Percentiles rank a stretch among this genome's conserved stretches.
Evolutionary conservation across 2,329 filamentous ascomycete species (phyloP).

Genomic region (Domatiomyces globalis): DNA sequence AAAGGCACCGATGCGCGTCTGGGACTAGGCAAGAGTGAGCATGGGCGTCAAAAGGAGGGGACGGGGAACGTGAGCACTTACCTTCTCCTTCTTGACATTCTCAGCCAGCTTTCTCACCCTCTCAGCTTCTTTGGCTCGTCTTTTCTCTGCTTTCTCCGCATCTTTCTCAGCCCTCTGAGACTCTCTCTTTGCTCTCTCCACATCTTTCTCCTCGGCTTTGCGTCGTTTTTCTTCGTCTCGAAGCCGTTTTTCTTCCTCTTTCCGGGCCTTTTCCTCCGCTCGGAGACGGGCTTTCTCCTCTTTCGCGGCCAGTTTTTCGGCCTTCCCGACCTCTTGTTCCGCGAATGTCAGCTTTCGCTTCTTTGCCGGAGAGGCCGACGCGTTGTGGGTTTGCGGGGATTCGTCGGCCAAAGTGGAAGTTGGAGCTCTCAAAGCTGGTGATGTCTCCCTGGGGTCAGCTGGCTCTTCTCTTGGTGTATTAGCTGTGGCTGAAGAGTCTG

Average conservation of each 20-base stretch:
- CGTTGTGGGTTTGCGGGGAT: background rate
- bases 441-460: background rate
- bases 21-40: constrained; percentile 26
- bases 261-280: constrained; percentile 20
- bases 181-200: constrained; percentile 9
- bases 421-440: background rate
- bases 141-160: constrained; percentile 27
- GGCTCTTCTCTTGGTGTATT: background rate
- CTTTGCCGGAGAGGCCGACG: constrained; percentile 9
- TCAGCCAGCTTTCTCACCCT: constrained; percentile 27
- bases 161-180: constrained; percentile 22
- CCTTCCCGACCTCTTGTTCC: constrained; percentile 16
- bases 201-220: constrained; percentile 30
- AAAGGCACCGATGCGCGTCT: constrained; percentile 38
- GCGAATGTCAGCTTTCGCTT: constrained; percentile 20
- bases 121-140: constrained; percentile 31
- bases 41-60: constrained; percentile 18
- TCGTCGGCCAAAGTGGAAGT: background rate
- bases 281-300: constrained; percentile 23
- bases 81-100: constrained; percentile 32
- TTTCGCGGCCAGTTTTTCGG: constrained; percentile 22
- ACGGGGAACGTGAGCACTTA: constrained; percentile 19
- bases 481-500: background rate
- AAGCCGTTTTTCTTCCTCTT: constrained; percentile 12
- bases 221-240: constrained; percentile 33